phyloP scores from a whole-genome alignment of 768 basidiomycete genomes.

The Brasilioporus rufonigricans region DNA sequence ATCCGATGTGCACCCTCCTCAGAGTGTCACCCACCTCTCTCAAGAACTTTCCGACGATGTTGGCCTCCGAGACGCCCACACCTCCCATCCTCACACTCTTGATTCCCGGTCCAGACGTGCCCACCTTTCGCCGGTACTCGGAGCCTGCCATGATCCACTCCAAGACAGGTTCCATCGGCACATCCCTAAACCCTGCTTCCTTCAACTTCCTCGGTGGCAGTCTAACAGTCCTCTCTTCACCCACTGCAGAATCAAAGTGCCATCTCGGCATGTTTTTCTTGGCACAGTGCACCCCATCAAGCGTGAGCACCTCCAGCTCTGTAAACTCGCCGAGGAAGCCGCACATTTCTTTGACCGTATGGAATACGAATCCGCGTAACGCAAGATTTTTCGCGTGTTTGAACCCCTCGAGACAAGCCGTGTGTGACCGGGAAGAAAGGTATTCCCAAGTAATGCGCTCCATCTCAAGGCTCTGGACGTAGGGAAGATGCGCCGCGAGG shows the following conservation, averaged over 20 bases:
- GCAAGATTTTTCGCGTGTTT: conserved; percentile 18
- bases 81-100: conserved; percentile 29
- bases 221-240: conserved; percentile 9
- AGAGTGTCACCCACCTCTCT: conserved; percentile 19
- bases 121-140: conserved; percentile 10
- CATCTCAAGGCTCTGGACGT: conserved; percentile 26
- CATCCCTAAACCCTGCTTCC: conserved; percentile 28
- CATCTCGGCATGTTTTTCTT: conserved; percentile 15
- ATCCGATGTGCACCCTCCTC: conserved; percentile 28
- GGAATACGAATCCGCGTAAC: conserved; percentile 26
- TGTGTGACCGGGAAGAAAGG: conserved; percentile 27
- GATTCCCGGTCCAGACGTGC: conserved; percentile 11
- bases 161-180: conserved; percentile 24
- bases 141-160: conserved; percentile 28
- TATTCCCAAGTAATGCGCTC: conserved; percentile 34
- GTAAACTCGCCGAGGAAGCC: conserved; percentile 27
- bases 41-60: conserved; percentile 26
- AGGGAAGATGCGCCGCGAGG: conserved; percentile 19
- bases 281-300: conserved; percentile 30
- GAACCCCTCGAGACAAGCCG: conserved; percentile 26
- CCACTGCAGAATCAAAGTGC: conserved; percentile 5
- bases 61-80: conserved; percentile 25
- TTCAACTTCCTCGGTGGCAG: conserved; percentile 20
- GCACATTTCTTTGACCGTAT: conserved; percentile 27
- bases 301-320: conserved; percentile 25